Percentiles rank a stretch among this genome's conserved stretches.
phyloP scores from a whole-genome alignment of 2,329 filamentous ascomycete genomes.

The Xylaria sp. region DNA sequence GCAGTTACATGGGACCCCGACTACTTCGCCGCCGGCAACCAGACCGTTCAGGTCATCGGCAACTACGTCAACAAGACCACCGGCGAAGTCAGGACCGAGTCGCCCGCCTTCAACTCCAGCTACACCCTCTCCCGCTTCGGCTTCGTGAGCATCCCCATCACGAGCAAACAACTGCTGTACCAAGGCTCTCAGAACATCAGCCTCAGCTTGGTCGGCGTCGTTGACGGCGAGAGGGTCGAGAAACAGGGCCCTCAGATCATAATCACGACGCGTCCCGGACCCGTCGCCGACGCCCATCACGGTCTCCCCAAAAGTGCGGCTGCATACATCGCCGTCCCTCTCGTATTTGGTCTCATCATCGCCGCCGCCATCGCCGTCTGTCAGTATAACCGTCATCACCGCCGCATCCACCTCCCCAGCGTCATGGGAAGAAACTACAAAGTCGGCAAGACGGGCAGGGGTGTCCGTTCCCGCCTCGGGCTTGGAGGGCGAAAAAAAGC shows the following conservation, averaged over 20 bases:
- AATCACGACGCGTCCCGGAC: conserved; percentile 53
- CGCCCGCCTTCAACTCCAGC: conserved; percentile 53
- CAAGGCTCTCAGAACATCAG: conserved; percentile 60
- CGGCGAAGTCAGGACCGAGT: conserved; percentile 49
- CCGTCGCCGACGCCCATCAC: conserved; percentile 45
- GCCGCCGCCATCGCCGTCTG: conserved; percentile 65
- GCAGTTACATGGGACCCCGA: conserved; percentile 68
- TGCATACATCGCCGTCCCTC: conserved; percentile 65
- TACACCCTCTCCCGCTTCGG: conserved; percentile 57
- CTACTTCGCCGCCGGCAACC: conserved; percentile 59
- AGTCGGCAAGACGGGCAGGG: conserved; percentile 52
- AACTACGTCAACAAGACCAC: conserved; percentile 50
- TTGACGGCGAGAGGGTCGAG: conserved; percentile 48
- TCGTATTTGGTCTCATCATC: conserved; percentile 59
- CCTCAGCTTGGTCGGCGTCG: conserved; percentile 56
- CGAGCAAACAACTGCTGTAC: conserved; percentile 52
- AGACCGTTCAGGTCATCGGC: conserved; percentile 50
- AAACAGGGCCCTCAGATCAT: conserved; percentile 57
- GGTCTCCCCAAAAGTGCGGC: conserved; percentile 53
- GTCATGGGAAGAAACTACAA: conserved; percentile 63
- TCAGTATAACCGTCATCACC: conserved; percentile 65
- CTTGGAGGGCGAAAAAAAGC: conserved; percentile 50
- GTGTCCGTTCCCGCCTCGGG: conserved; percentile 50
- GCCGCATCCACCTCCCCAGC: conserved; percentile 62
- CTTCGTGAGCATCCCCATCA: conserved; percentile 60